Percentiles rank a stretch among this genome's conserved stretches.
These are phyloP conservation scores for Stagonosporopsis cucurbitacearum DNA, from an alignment of 2,329 filamentous ascomycete genomes.

Conservation along the genomic window DNA sequence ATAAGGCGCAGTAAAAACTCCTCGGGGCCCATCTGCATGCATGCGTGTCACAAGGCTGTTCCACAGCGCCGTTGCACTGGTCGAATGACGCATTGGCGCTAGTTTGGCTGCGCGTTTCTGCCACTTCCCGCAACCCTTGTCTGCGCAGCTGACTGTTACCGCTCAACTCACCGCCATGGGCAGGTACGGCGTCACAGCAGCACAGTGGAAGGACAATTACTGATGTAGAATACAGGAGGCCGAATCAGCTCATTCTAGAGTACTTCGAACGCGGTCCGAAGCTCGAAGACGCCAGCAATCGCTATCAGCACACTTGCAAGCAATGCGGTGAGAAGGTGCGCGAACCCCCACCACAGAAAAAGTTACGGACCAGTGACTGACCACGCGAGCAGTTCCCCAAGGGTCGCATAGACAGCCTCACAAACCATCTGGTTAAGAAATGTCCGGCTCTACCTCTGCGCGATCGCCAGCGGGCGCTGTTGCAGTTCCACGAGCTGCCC, in stretches of 20 bases:
- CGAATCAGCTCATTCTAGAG: conserved; percentile 83
- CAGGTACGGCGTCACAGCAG: conserved; percentile 9
- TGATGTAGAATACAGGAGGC: conserved; percentile 61
- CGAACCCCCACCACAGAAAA: conserved; percentile 26
- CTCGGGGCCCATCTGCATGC: not conserved
- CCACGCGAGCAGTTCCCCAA: conserved; percentile 70
- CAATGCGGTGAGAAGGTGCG: conserved; percentile 75
- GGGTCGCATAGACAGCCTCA: conserved; percentile 82
- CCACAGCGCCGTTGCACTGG: not conserved
- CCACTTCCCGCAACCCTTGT: conserved; percentile 8
- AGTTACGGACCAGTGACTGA: conserved; percentile 29
- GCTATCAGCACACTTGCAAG: conserved; percentile 91
- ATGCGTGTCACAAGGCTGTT: not conserved
- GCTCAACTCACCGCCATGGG: conserved; percentile 21
- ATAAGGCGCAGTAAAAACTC: not conserved
- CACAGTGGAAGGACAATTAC: conserved; percentile 6
- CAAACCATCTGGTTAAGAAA: conserved; percentile 82
- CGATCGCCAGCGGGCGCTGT: conserved; percentile 76
- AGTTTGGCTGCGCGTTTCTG: conserved; percentile 8
- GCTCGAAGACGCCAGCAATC: conserved; percentile 86
- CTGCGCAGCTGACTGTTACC: conserved; percentile 12
- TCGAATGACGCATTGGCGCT: conserved; percentile 10
- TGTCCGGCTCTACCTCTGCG: conserved; percentile 78
- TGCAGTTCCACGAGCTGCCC: conserved; percentile 73
- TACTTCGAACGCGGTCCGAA: conserved; percentile 89